Evolutionary conservation across 1,139 yeast genomes (phyloP), one percentile per base, ranked within the genome.

Genomic region (Pichia sp.): DNA sequence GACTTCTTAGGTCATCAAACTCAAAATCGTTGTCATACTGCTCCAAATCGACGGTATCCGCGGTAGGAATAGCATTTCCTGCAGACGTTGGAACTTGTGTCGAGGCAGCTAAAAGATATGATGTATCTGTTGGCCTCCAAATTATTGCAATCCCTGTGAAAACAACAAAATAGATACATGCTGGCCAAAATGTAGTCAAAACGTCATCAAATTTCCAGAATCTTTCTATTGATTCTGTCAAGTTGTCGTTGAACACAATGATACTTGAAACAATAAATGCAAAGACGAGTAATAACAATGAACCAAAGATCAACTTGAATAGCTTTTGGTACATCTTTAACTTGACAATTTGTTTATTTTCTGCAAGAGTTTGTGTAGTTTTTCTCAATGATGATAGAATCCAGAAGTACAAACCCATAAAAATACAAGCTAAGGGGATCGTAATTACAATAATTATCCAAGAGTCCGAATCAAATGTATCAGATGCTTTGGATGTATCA

Each of bases 41-140:
- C 31, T 66, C 69, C 31, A 59, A 52, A 55, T 81, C 71, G 44
- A 85, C 78, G n/a, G 84, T 81, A 53, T 84, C 71, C 63, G 84
- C 87, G 61, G 83, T 87, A 51, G 83, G 73, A 59, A 83, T 90
- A 50, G 83, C 89, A 43, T 79, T 86, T 45, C 80, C 83, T 57
- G 83, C 88, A 58, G 85, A 91, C 43, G 92, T 89, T 31, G 97
- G 88, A 55, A 93, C 75, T 73, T 95, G 98, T 57, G 90, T 91
- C 4, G 97, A 90, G 63, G 92, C 92, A 20, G 98, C 99, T 68
- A 93, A 81, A 81, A 95, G 85, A 66, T 92, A 87, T 61, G 96
- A 91, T 46, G 96, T 90, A 64, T 88, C 96, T 0, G 98, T 92
- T 50, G 99, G 99, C 71, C 99, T 84, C 99, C 99, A 95, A 61